These are phyloP conservation scores for Chlamydomonas eustigma DNA, from an alignment of 139 green algal genomes.

Conservation along the genomic window DNA sequence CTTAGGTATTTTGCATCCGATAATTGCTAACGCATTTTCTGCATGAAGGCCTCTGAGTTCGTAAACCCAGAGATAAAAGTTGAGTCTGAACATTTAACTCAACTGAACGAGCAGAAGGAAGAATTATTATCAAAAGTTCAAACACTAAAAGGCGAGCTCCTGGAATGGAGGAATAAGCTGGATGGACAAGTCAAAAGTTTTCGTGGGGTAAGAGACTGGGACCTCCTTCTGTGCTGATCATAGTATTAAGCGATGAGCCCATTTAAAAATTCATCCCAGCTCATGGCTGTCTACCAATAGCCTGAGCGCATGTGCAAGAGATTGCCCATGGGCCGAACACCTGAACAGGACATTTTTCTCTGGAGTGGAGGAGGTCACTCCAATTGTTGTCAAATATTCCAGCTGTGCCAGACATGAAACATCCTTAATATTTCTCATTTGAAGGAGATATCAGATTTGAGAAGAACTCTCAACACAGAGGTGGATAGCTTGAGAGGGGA, in stretches of 20 bases:
- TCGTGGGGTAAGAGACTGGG: conserved; percentile 13
- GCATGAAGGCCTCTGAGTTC: background rate
- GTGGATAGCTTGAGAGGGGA: conserved; percentile 49
- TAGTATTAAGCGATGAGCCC: too few species aligned
- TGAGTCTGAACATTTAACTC: conserved; percentile 22
- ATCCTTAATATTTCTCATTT: background rate
- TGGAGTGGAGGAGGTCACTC: too few species aligned
- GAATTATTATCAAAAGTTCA: conserved; percentile 58
- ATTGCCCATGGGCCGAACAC: background rate
- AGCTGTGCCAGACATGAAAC: background rate
- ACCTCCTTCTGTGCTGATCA: background rate
- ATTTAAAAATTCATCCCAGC: too few species aligned
- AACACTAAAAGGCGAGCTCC: conserved; percentile 58
- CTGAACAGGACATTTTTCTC: too few species aligned
- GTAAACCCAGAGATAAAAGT: conserved; percentile 17
- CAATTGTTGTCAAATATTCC: background rate
- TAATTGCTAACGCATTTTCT: too few species aligned
- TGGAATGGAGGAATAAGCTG: conserved; percentile 60
- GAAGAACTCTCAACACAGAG: conserved; percentile 50
- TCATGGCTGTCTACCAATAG: too few species aligned
- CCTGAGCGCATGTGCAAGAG: background rate
- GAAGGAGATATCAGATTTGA: conserved; percentile 54
- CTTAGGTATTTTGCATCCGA: too few species aligned
- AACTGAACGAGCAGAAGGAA: conserved; percentile 51
- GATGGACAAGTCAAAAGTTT: conserved; percentile 53